A percentile compares a stretch with the other conserved stretches of the same genome.
Conservation (phyloP, 148 eudicot species). For the Rhododendron griersonianum region DNA sequence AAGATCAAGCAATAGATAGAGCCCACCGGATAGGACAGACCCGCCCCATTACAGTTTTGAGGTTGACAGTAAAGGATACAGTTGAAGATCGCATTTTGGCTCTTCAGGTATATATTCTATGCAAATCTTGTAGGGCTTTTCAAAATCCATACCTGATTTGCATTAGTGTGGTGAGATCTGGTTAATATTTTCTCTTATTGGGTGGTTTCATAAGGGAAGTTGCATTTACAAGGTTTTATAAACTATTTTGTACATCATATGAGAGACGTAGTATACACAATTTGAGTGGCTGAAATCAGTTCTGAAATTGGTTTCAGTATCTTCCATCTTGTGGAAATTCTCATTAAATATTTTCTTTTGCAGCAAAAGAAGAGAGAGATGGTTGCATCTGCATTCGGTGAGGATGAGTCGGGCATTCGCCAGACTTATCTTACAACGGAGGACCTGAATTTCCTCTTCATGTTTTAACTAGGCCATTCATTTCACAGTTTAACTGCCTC, state of each 20-base stretch:
- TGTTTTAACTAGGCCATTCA: constrained; percentile 25
- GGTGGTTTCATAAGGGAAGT: background rate
- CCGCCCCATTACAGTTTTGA: constrained; percentile 88
- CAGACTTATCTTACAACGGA: constrained; percentile 85
- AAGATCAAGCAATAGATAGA: constrained; percentile 97
- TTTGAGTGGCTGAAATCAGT: background rate
- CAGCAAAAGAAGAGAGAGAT: constrained; percentile 94
- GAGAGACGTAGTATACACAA: background rate
- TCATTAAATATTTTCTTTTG: constrained; percentile 13
- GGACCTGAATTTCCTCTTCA: constrained; percentile 79
- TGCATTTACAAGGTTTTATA: background rate
- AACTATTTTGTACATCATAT: background rate
- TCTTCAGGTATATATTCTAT: constrained; percentile 56
- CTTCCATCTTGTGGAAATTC: background rate
- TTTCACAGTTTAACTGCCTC: background rate
- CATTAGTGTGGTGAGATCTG: background rate
- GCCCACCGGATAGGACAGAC: constrained; percentile 98
- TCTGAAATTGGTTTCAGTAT: background rate
- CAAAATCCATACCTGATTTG: background rate
- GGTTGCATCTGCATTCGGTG: constrained; percentile 98
- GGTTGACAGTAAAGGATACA: constrained; percentile 84
- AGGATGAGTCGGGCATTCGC: constrained; percentile 67
- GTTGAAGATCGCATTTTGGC: constrained; percentile 95
- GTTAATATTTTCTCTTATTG: background rate
- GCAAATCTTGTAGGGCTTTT: background rate